Evolutionary conservation across 2,329 filamentous ascomycete species (phyloP), one percentile per base, ranked within the genome.

Genomic region (Pseudogymnoascus sp.): DNA sequence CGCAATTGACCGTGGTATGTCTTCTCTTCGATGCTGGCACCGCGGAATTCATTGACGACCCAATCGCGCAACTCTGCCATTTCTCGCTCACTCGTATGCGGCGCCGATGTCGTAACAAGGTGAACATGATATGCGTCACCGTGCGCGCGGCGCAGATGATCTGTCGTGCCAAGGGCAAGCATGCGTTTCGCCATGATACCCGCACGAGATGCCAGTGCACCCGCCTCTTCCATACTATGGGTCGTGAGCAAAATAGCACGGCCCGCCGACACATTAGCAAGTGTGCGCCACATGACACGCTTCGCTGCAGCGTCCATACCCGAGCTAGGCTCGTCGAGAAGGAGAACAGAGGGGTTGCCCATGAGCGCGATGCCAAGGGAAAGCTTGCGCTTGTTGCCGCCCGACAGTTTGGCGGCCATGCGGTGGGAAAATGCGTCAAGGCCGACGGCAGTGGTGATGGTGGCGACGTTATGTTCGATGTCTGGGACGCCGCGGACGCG

Each of bases 191-290:
- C 90, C 75, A 97, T 85, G 66, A 97, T 96, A 11, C 91, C 93
- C 0, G 89, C 91, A 1, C 91, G 82, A 30, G 85, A 85, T 0
- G 92, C 92, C 2, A 97, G 79, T 0, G 91, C 91, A 69, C 96
- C 91, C 0, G 92, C 93, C 74, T 97, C 93, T 72, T 97, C 92
- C 91, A 97, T 96, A 57, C 85, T 90, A 73, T 97, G 93, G 0
- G 93, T 97, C 0, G 93, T 97, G 16, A 97, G 81, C 1, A 97
- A 79, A 14, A 97, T 83, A 0, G 87, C 89, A n/a, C 92, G 83
- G 0, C 91, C 91, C 0, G 85, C 82, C 0, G 88, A 86, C 3
- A 92, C 86, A 1, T 85, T 81, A 3, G 84, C 83, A 0, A 97
- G 79, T 0, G 91, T 96, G 61, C 84, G 84, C 93, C 93, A 97